Base-by-base conservation (phyloP, 2,329 filamentous ascomycete genomes). In the Lasiodiplodia citricola region DNA sequence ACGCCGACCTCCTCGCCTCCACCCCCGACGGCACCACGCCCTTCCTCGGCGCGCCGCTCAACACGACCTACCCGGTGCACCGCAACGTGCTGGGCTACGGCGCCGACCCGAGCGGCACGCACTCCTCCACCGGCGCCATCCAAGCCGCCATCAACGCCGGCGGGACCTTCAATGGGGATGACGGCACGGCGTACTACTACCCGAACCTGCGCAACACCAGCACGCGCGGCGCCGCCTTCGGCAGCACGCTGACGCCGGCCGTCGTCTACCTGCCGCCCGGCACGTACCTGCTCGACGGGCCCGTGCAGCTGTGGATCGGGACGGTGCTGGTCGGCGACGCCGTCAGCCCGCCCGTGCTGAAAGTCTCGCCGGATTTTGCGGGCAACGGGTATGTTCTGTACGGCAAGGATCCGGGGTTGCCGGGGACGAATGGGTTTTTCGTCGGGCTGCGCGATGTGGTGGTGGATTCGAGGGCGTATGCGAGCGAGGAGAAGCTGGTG, bases 61-160 rank as follows among this genome's bases (percentile, higher is more conserved):
- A 64, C 56, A 13, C 50, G 16, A 52, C 31, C 23, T 80, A 79
- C 68, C 72, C 70, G 2, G 76, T 80, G 21, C 77, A 78, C 51
- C 76, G 78, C 10, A 79, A 80, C 63, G 77, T 78, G 2, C 73
- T 73, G 3, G 73, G 77, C 47, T 78, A 73, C 69, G 70, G 71
- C 11, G 78, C 79, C 10, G 76, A 78, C 55, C 76, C 78, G 35
- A 78, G 77, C 18, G 77, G 77, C 21, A 57, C 67, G 6, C 70
- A 57, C 11, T 75, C 79, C 56, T 72, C 77, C 2, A 72, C 76
- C 8, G 76, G 37, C 41, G 64, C 68, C 52, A 68, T 70, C 55
- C 50, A 67, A 37, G 55, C 54, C 10, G 68, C 64, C 44, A 60
- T 70, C 56, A 13, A 64, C 41, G 14, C 37, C 6, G 47, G 60